Conservation (phyloP, 2,329 filamentous ascomycete genomes). For the Remersonia thermophila region DNA sequence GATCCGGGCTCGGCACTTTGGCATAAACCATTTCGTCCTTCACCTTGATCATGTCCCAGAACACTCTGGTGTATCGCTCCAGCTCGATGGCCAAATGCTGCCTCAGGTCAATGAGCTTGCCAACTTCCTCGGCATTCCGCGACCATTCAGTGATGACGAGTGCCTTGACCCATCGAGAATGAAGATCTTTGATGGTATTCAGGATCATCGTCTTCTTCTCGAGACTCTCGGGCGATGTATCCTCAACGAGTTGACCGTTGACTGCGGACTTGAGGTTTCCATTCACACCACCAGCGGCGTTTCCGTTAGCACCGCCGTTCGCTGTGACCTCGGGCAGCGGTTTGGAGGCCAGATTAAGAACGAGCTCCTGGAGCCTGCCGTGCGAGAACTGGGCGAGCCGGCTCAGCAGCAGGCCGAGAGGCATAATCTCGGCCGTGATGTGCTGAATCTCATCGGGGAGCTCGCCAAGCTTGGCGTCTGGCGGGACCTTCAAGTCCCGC, state of each 20-base stretch:
- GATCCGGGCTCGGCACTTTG: constrained; percentile 77
- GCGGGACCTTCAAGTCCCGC: constrained; percentile 11
- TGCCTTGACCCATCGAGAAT: constrained; percentile 85
- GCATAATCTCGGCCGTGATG: constrained; percentile 64
- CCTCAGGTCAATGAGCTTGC: constrained; percentile 79
- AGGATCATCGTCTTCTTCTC: constrained; percentile 65
- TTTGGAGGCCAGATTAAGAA: constrained; percentile 58
- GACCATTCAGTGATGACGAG: constrained; percentile 88
- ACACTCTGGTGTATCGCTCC: constrained; percentile 44
- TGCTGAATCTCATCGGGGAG: constrained; percentile 53
- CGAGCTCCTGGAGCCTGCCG: constrained; percentile 59
- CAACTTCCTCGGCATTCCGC: constrained; percentile 63
- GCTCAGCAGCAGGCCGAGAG: constrained; percentile 61
- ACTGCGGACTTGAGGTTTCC: constrained; percentile 12
- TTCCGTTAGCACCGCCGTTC: constrained; percentile 14
- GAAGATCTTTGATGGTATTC: constrained; percentile 65
- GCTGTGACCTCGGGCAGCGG: constrained; percentile 37
- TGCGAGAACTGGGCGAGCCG: constrained; percentile 76
- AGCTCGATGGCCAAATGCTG: constrained; percentile 57
- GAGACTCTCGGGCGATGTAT: constrained; percentile 52
- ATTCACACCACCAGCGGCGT: background rate
- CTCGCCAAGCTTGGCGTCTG: constrained; percentile 38
- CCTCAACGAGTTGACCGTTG: constrained; percentile 30
- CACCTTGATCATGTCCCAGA: constrained; percentile 55
- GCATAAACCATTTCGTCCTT: constrained; percentile 61